Conservation (phyloP, 441 rosid species). For the Hypseocharis bilobata region DNA sequence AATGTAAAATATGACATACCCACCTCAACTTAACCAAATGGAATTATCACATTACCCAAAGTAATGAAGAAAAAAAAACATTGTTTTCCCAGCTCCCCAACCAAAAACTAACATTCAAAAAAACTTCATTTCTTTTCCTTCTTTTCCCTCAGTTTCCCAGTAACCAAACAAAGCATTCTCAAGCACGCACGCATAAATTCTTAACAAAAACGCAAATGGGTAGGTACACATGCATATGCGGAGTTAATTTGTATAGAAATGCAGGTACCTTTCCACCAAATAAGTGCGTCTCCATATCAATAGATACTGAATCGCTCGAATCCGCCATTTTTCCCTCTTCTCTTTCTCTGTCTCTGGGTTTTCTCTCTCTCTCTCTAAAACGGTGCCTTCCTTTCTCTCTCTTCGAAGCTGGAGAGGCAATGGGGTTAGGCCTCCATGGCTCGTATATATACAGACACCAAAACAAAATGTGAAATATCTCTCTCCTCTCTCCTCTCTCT, state of each 20-base stretch:
- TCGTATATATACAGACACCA: constrained; percentile 5
- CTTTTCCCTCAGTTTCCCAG: background rate
- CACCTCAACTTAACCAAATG: background rate
- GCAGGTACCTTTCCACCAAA: constrained; percentile 26
- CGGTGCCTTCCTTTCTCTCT: background rate
- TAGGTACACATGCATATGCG: too few species aligned
- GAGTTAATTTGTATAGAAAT: too few species aligned
- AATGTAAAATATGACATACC: background rate
- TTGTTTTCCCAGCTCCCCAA: background rate
- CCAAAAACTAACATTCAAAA: background rate
- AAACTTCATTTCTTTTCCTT: background rate
- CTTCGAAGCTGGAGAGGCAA: background rate
- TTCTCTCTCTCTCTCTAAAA: background rate
- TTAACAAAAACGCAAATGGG: too few species aligned
- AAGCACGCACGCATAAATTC: background rate
- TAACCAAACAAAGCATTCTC: background rate
- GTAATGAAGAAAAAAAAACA: background rate
- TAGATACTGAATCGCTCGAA: constrained; percentile 29
- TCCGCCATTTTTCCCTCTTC: constrained; percentile 19
- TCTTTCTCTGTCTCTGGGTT: background rate
- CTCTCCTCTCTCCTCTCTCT: background rate
- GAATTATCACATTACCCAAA: background rate
- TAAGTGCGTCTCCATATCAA: constrained; percentile 22
- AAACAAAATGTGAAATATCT: too few species aligned
- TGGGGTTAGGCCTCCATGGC: background rate